Evolutionary conservation across 108 stramenopile genomes (phyloP).

Genomic region (Seminavis robusta): DNA sequence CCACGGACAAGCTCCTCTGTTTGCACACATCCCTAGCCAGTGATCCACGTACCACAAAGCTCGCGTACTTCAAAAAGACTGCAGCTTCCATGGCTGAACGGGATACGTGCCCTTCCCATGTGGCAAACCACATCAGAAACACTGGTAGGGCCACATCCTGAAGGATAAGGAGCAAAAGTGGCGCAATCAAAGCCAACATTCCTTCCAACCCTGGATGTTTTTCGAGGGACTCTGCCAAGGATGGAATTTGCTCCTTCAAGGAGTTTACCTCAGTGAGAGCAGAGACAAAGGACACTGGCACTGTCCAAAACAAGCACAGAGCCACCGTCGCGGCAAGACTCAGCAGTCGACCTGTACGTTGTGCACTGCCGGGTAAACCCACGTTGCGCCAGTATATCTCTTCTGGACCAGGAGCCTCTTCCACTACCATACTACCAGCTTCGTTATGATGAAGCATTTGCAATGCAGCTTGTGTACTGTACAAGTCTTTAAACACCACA

Average conservation of each 20-base stretch:
- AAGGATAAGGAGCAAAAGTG: conserved; percentile 46
- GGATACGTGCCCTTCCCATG: conserved; percentile 55
- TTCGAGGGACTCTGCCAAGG: conserved; percentile 25
- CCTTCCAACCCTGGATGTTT: conserved; percentile 35
- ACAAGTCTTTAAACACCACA: conserved; percentile 37
- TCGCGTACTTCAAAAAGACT: conserved; percentile 44
- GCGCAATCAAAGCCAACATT: conserved; percentile 44
- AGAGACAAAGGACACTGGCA: conserved; percentile 53
- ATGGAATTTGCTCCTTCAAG: conserved; percentile 32
- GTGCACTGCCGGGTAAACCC: conserved; percentile 33
- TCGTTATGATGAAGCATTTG: conserved; percentile 43
- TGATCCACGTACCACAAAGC: conserved; percentile 33
- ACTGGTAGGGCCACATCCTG: conserved; percentile 23
- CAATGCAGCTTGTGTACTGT: conserved; percentile 23
- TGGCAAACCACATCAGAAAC: conserved; percentile 25
- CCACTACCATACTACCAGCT: conserved; percentile 38
- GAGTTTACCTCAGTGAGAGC: conserved; percentile 47
- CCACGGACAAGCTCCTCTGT: not conserved
- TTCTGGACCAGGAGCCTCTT: conserved; percentile 41
- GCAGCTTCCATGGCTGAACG: conserved; percentile 44
- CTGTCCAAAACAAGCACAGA: conserved; percentile 63
- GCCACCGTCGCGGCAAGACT: conserved; percentile 31
- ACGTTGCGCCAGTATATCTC: conserved; percentile 63
- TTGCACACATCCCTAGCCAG: no score
- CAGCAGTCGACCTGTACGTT: conserved; percentile 47